A percentile compares a stretch with the other conserved stretches of the same genome.
Conservation (phyloP, 2,329 filamentous ascomycete species). For the Aspergillus persii region DNA sequence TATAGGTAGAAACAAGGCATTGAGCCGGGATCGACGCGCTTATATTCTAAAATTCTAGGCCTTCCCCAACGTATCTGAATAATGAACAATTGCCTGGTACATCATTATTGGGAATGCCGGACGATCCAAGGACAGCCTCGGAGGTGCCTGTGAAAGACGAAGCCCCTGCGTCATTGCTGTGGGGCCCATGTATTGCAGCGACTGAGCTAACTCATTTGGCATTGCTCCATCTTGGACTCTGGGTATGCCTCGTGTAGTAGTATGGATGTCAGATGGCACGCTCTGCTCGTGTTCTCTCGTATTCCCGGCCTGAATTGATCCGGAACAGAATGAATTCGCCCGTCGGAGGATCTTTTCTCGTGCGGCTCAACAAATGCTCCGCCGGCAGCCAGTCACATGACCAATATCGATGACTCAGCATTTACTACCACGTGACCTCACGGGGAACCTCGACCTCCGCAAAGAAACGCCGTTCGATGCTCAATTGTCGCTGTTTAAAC, state of each 20-base stretch:
- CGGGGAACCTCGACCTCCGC: conserved; percentile 4
- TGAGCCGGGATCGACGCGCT: background rate
- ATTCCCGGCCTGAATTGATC: background rate
- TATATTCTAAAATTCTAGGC: background rate
- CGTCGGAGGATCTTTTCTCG: background rate
- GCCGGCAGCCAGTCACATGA: background rate
- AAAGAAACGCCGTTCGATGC: background rate
- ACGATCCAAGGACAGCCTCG: background rate
- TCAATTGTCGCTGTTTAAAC: background rate
- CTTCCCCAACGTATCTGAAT: background rate
- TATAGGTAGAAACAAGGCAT: background rate
- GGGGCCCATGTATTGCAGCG: background rate
- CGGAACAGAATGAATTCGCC: background rate
- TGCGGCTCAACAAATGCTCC: background rate
- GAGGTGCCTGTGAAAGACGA: background rate
- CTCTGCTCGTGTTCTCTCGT: background rate
- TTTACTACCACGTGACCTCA: background rate
- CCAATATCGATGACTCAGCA: background rate
- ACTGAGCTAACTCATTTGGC: background rate
- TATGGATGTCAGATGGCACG: too few species aligned
- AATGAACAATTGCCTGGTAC: background rate
- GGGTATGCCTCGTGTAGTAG: too few species aligned
- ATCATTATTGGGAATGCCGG: background rate
- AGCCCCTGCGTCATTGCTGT: background rate
- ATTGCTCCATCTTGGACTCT: background rate